Percentiles rank a stretch among this genome's conserved stretches.
These are phyloP conservation scores for Malus hybrid DNA, from an alignment of 331 rosid genomes.

Conservation along the genomic window DNA sequence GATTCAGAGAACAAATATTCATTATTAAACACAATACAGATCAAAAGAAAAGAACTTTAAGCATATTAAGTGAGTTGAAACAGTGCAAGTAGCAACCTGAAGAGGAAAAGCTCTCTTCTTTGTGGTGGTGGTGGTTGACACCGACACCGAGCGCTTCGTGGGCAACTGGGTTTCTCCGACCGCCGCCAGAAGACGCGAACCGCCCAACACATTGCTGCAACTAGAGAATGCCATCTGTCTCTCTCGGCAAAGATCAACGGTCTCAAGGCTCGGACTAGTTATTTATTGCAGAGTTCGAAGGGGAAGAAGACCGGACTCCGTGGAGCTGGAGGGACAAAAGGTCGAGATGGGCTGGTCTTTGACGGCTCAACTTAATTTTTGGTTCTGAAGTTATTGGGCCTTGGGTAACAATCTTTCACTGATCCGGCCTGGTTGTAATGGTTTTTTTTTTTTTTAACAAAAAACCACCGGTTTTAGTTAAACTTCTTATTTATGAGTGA, in stretches of 20 bases:
- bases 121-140: not conserved
- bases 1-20: not conserved
- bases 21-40: not conserved
- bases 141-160: not conserved
- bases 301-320: not conserved
- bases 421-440: not conserved
- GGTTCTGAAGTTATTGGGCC: not conserved
- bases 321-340: not conserved
- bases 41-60: not conserved
- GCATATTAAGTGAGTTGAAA: not conserved
- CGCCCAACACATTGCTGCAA: slow-evolving; percentile 5
- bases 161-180: not conserved
- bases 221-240: slow-evolving; percentile 16
- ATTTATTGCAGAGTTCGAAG: not conserved
- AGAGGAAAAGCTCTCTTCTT: slow-evolving; percentile 3
- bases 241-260: not conserved
- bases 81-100: slow-evolving; percentile 3
- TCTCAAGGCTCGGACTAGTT: not conserved
- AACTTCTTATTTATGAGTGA: no score
- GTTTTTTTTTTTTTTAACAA: no score
- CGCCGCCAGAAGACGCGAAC: not conserved
- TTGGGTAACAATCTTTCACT: not conserved
- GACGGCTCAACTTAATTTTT: no score
- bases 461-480: no score
- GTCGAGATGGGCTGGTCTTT: no score